These are phyloP conservation scores for Globisporangium lucens DNA, from an alignment of 352 stramenopile species.

Conservation along the genomic window DNA sequence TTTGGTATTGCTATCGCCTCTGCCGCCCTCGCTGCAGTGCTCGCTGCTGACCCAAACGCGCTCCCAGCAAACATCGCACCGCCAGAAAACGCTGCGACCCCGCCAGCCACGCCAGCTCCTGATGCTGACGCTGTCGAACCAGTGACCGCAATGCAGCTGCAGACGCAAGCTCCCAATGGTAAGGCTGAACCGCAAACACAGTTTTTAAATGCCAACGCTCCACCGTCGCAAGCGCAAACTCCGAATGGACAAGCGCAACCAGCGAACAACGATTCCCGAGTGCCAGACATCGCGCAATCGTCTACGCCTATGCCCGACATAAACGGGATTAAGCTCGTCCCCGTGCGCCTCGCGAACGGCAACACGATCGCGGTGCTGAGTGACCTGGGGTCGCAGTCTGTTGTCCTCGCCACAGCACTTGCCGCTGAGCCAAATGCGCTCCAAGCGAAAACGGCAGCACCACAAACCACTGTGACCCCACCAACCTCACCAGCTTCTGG, in stretches of 20 bases:
- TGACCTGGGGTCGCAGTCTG: background rate
- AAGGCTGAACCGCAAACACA: background rate
- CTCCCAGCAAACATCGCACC: background rate
- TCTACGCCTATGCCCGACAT: conserved; percentile 1
- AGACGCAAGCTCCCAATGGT: background rate
- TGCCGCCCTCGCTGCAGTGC: conserved; percentile 13
- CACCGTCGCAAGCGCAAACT: background rate
- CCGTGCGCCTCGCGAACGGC: background rate
- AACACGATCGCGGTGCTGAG: background rate
- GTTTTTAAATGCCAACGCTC: too few species aligned
- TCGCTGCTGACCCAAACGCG: background rate
- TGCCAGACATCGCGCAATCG: background rate
- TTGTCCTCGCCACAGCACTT: conserved; percentile 12
- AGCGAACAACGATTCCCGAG: background rate
- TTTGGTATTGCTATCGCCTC: conserved; percentile 18
- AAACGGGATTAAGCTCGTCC: conserved; percentile 7
- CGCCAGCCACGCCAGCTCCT: background rate
- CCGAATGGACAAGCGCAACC: background rate
- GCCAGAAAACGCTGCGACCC: background rate
- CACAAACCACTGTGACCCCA: background rate
- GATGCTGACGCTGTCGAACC: background rate
- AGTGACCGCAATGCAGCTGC: background rate
- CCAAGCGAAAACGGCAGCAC: background rate
- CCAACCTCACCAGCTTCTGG: background rate
- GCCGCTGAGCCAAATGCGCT: background rate